Evolutionary conservation across 441 rosid species (phyloP).

Genomic region (Raphanus hybrid): DNA sequence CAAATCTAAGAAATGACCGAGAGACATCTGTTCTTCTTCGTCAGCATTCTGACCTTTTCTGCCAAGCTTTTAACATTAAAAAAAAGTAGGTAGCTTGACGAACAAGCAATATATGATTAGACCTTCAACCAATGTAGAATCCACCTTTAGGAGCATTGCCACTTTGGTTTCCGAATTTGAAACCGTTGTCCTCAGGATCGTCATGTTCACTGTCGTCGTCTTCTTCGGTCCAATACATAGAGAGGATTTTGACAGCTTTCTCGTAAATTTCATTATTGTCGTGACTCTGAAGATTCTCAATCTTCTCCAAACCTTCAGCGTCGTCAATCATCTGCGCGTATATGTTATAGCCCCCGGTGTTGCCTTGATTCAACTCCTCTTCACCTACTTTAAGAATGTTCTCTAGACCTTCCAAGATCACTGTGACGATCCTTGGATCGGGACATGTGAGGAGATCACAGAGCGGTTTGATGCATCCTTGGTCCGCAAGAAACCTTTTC

Average conservation of each 20-base stretch:
- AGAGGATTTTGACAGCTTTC: conserved; percentile 56
- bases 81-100: background rate
- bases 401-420: conserved; percentile 59
- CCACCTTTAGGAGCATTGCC: conserved; percentile 52
- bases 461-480: conserved; percentile 62
- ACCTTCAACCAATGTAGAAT: conserved; percentile 60
- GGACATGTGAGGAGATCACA: conserved; percentile 65
- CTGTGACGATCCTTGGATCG: conserved; percentile 58
- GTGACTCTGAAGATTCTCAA: conserved; percentile 63
- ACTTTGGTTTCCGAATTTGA: conserved; percentile 49
- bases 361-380: conserved; percentile 46
- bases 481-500: conserved; percentile 53
- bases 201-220: conserved; percentile 40
- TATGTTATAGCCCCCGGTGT: conserved; percentile 43
- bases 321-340: conserved; percentile 58
- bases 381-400: conserved; percentile 65
- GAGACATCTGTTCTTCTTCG: too few relatives aligned
- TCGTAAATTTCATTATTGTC: conserved; percentile 54
- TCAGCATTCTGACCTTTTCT: background rate
- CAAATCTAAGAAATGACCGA: background rate
- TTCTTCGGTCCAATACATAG: conserved; percentile 57
- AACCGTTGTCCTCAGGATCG: conserved; percentile 43
- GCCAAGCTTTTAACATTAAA: background rate
- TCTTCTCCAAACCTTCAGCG: conserved; percentile 61
- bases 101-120: background rate